These are phyloP conservation scores for Geosmithia putterillii DNA, from an alignment of 2,329 filamentous ascomycete species.

Conservation along the genomic window DNA sequence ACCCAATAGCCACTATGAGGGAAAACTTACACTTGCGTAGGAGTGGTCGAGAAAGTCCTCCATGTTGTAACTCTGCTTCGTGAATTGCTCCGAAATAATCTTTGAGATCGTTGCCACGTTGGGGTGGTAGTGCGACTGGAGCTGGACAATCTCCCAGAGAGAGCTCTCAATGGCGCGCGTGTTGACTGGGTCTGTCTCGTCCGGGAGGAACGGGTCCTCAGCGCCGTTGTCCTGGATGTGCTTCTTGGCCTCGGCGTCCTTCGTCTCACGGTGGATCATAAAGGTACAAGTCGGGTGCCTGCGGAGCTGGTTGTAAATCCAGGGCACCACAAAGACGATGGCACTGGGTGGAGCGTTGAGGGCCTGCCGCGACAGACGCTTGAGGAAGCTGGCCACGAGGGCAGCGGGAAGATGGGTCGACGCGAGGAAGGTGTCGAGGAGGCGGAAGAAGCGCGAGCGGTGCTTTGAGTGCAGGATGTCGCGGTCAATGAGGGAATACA, in stretches of 20 bases:
- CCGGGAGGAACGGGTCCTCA: constrained; percentile 63
- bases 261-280: constrained; percentile 76
- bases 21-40: constrained; percentile 58
- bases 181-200: constrained; percentile 71
- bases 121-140: constrained; percentile 90
- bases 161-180: constrained; percentile 84
- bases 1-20: background rate
- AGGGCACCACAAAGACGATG: constrained; percentile 80
- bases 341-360: constrained; percentile 84
- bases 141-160: constrained; percentile 85
- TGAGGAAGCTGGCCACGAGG: constrained; percentile 91
- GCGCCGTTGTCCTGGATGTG: constrained; percentile 47
- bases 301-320: constrained; percentile 90
- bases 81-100: constrained; percentile 94
- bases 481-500: constrained; percentile 83
- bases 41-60: constrained; percentile 96
- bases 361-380: constrained; percentile 72
- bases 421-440: constrained; percentile 79
- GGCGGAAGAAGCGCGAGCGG: constrained; percentile 82
- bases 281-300: constrained; percentile 85
- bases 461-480: constrained; percentile 88
- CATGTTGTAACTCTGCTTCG: constrained; percentile 86
- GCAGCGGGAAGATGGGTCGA: constrained; percentile 88
- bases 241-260: constrained; percentile 43
- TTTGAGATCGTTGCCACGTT: constrained; percentile 90